Percentiles rank a stretch among this genome's conserved stretches.
Evolutionary conservation across 192 early-diverging fungal genomes (phyloP).

Genomic region (Fimicolochytrium jonesii): DNA sequence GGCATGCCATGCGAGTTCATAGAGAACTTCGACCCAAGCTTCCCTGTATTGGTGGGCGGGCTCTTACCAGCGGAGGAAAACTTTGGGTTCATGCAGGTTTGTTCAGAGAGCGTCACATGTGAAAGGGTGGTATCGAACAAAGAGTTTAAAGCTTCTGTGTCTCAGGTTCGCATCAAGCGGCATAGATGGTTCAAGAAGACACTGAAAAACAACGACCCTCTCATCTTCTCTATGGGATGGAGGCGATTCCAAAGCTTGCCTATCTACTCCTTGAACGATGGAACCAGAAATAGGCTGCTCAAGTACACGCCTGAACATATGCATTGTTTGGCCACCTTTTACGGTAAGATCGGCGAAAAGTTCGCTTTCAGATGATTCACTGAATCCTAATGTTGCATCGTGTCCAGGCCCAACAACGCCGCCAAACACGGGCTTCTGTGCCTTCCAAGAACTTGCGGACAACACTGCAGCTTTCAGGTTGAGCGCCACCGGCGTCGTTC

Average conservation of each 20-base stretch:
- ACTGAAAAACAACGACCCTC: constrained; percentile 95
- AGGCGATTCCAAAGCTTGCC: constrained; percentile 96
- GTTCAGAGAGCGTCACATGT: background rate
- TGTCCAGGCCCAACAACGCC: constrained; percentile 76
- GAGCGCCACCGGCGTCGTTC: constrained; percentile 89
- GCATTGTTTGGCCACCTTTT: constrained; percentile 96
- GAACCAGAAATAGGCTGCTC: constrained; percentile 87
- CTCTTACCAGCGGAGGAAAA: constrained; percentile 84
- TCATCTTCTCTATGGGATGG: constrained; percentile 98
- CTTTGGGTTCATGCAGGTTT: constrained; percentile 86
- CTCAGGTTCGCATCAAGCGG: constrained; percentile 86
- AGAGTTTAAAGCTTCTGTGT: background rate
- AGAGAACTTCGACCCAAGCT: constrained; percentile 80
- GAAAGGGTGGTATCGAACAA: background rate
- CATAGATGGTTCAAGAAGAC: constrained; percentile 96
- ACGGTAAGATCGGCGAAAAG: constrained; percentile 64
- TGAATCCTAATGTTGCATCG: too few relatives aligned
- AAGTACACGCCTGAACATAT: constrained; percentile 99
- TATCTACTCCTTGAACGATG: constrained; percentile 84
- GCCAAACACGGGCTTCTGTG: constrained; percentile 97
- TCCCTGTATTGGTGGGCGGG: constrained; percentile 91
- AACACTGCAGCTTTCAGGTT: constrained; percentile 76
- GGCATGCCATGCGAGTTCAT: constrained; percentile 94
- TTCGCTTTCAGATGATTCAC: too few relatives aligned
- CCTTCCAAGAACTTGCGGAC: constrained; percentile 71